These are phyloP conservation scores for Cryptococcus sp. DNA, from an alignment of 1,284 basidiomycete species.

Conservation along the genomic window DNA sequence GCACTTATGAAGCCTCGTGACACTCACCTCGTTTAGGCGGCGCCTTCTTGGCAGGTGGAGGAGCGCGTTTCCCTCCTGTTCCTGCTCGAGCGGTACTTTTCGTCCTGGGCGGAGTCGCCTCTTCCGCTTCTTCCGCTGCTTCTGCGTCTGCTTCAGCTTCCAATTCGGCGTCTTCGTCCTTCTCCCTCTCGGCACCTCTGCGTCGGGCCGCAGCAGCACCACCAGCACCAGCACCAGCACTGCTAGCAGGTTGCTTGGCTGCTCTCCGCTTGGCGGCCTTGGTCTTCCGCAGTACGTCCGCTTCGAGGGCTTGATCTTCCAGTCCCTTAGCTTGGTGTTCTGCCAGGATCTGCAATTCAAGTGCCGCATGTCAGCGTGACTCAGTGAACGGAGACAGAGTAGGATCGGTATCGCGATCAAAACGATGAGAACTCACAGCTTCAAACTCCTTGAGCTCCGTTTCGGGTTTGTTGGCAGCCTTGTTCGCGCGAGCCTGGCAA, in stretches of 20 bases:
- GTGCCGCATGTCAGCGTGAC: constrained; percentile 8
- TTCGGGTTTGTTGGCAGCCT: constrained; percentile 85
- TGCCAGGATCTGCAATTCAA: constrained; percentile 67
- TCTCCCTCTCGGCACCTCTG: constrained; percentile 25
- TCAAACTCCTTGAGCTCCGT: constrained; percentile 88
- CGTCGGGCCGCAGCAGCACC: constrained; percentile 7
- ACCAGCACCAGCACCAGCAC: constrained; percentile 6
- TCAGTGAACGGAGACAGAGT: too few relatives aligned
- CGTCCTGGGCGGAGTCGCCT: constrained; percentile 2
- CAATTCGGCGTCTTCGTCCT: constrained; percentile 9
- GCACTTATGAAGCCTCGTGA: background rate
- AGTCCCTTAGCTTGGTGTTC: constrained; percentile 80
- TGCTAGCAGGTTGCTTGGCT: constrained; percentile 32
- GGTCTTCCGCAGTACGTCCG: constrained; percentile 76
- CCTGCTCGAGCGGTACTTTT: background rate
- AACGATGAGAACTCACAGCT: constrained; percentile 55
- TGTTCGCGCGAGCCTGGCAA: constrained; percentile 72
- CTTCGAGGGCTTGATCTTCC: constrained; percentile 86
- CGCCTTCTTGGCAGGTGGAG: constrained; percentile 6
- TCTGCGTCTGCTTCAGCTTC: constrained; percentile 12
- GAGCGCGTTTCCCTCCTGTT: constrained; percentile 9
- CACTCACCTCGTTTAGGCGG: constrained; percentile 25
- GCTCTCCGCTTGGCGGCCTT: constrained; percentile 70
- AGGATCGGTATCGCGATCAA: background rate
- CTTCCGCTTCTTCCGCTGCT: constrained; percentile 10